Evolutionary conservation across 106 monocot species (phyloP).

Genomic region (Dioscorea zingiberensis): DNA sequence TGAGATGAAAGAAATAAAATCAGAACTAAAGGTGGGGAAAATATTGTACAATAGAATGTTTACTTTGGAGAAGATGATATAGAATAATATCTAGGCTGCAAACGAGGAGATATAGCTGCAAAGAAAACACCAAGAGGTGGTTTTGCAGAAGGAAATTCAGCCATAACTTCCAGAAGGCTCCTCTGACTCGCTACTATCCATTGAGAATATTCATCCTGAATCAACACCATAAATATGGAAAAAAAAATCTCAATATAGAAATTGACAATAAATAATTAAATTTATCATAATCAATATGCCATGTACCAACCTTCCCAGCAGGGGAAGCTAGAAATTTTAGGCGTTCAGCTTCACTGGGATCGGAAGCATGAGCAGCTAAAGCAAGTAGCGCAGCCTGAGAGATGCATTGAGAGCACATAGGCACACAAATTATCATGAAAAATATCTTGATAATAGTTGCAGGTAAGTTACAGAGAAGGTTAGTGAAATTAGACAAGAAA

Average conservation of each 20-base stretch:
- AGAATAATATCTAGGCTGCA: conserved; percentile 95
- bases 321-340: conserved; percentile 79
- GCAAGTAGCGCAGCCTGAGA: conserved; percentile 81
- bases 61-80: conserved; percentile 97
- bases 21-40: neutral
- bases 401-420: neutral
- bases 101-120: conserved; percentile 80
- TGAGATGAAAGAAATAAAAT: neutral
- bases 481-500: neutral
- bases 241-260: neutral
- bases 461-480: neutral
- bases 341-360: conserved; percentile 68
- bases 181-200: conserved; percentile 88
- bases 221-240: neutral
- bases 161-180: conserved; percentile 97
- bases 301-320: conserved; percentile 77
- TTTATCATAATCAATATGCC: neutral
- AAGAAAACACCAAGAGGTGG: conserved; percentile 97
- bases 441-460: neutral
- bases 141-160: conserved; percentile 87
- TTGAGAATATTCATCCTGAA: conserved; percentile 88
- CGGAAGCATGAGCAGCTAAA: conserved; percentile 90
- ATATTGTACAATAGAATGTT: neutral
- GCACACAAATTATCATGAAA: neutral
- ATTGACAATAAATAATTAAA: neutral